Evolutionary conservation across 2,329 filamentous ascomycete genomes (phyloP).

Genomic region (Colletotrichum scovillei): DNA sequence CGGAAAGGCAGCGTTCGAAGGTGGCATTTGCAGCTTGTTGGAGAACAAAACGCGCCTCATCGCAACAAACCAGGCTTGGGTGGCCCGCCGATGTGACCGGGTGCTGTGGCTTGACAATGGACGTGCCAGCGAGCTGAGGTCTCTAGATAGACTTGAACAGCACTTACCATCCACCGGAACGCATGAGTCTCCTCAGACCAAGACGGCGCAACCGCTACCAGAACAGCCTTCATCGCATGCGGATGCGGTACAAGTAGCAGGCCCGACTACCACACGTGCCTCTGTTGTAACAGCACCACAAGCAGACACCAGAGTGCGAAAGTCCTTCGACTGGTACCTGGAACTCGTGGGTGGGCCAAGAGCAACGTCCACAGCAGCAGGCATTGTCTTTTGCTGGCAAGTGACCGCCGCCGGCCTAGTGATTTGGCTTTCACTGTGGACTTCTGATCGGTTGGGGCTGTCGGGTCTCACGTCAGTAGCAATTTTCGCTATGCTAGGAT

Average conservation of each 20-base stretch:
- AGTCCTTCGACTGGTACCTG: not conserved
- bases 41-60: not conserved
- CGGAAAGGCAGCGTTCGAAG: not conserved
- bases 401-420: not conserved
- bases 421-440: not conserved
- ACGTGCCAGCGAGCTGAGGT: not conserved
- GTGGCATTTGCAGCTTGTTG: not conserved
- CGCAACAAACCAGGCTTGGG: not conserved
- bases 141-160: not conserved
- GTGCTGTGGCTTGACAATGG: constrained; percentile 4
- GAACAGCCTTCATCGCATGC: not conserved
- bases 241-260: no score
- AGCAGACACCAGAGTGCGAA: no score
- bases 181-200: not conserved
- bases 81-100: not conserved
- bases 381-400: not conserved
- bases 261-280: no score
- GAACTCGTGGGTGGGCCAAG: not conserved
- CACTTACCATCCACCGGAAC: not conserved
- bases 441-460: not conserved
- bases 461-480: not conserved
- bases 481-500: not conserved
- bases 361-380: not conserved
- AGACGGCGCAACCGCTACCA: not conserved
- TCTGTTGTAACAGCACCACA: no score